phyloP scores from a whole-genome alignment of 768 basidiomycete genomes.

The Serendipita sp. region DNA sequence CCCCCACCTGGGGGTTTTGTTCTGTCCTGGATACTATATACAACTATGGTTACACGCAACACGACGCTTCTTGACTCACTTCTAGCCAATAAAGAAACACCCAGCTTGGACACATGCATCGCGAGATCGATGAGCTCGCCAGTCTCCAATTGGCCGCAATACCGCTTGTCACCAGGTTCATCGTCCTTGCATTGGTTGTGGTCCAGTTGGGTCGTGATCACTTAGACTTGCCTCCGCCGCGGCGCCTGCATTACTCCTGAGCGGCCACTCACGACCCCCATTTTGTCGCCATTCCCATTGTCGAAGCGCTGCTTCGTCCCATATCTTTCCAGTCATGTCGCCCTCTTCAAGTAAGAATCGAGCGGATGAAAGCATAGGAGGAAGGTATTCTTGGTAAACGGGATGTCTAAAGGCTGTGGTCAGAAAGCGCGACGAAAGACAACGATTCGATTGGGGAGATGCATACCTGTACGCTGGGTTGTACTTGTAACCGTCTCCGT shows the following conservation, averaged over 20 bases:
- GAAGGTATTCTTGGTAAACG: slow-evolving; percentile 48
- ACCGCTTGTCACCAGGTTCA: neutral
- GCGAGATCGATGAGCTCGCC: too few relatives aligned
- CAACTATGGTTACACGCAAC: too few relatives aligned
- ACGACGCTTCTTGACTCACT: too few relatives aligned
- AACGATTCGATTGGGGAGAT: neutral
- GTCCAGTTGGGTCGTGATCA: neutral
- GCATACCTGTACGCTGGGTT: slow-evolving; percentile 42
- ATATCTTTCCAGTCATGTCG: slow-evolving; percentile 32
- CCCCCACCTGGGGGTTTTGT: too few relatives aligned
- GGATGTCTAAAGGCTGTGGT: slow-evolving; percentile 34
- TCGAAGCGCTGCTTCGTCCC: slow-evolving; percentile 43
- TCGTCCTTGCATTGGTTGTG: neutral
- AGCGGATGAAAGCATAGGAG: slow-evolving; percentile 29
- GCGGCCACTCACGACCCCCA: slow-evolving; percentile 33
- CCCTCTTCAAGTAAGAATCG: slow-evolving; percentile 30
- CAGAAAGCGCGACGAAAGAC: neutral
- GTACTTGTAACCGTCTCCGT: slow-evolving; percentile 47
- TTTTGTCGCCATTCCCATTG: slow-evolving; percentile 42
- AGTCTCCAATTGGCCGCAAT: neutral
- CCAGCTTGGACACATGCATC: too few relatives aligned
- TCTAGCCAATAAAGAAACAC: too few relatives aligned
- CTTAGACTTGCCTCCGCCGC: neutral
- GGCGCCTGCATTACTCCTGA: neutral
- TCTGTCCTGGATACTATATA: too few relatives aligned